phyloP scores from a whole-genome alignment of 768 basidiomycete genomes.

The Panaeolus papilionaceus region DNA sequence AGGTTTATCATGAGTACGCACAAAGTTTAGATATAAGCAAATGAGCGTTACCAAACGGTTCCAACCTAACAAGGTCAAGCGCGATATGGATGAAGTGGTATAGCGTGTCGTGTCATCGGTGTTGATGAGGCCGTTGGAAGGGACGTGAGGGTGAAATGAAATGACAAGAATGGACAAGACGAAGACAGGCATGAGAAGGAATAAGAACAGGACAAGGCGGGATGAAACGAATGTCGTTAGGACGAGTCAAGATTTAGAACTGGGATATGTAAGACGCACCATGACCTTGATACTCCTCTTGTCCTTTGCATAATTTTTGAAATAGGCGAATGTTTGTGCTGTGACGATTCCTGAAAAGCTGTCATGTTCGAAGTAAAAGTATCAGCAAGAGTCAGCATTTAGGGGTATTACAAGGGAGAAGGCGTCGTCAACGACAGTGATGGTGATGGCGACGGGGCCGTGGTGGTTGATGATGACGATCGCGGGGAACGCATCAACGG shows the following conservation, averaged over 20 bases:
- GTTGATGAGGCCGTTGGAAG: too few species aligned
- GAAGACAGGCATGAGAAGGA: too few species aligned
- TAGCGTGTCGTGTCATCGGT: too few species aligned
- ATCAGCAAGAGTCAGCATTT: neutral
- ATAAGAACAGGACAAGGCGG: too few species aligned
- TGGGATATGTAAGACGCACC: constrained; percentile 30
- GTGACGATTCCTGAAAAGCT: constrained; percentile 50
- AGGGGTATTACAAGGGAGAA: neutral
- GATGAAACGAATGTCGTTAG: too few species aligned
- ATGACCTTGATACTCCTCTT: constrained; percentile 34
- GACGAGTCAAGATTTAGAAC: neutral
- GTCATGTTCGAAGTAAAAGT: neutral
- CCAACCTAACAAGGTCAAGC: constrained; percentile 32
- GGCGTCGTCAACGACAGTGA: too few species aligned
- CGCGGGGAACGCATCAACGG: neutral
- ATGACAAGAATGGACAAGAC: too few species aligned
- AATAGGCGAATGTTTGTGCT: constrained; percentile 47
- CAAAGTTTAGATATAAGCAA: neutral
- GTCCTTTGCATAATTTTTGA: constrained; percentile 44
- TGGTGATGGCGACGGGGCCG: too few species aligned
- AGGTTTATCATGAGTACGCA: neutral
- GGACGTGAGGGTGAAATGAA: too few species aligned
- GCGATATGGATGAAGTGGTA: too few species aligned
- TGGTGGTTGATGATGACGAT: neutral
- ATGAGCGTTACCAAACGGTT: constrained; percentile 19